Conservation (phyloP, 139 green algal genomes). For the Chlamydomonas incerta region DNA sequence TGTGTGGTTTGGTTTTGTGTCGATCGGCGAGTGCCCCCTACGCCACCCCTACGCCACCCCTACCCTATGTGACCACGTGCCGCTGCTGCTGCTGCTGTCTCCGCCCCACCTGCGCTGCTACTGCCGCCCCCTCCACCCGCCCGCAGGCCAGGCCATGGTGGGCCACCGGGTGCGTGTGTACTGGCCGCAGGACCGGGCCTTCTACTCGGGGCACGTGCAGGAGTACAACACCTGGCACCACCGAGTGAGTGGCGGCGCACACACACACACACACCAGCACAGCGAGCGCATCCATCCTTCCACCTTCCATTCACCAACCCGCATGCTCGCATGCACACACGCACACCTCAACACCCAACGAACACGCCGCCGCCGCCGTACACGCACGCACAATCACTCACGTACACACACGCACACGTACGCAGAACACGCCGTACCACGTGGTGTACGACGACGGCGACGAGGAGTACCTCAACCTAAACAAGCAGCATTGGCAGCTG, state of each 20-base stretch:
- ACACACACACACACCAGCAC: background rate
- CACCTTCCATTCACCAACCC: too few species aligned
- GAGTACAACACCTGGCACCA: background rate
- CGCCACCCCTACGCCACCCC: too few species aligned
- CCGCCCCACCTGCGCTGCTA: too few species aligned
- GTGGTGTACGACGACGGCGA: constrained; percentile 35
- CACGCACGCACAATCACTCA: too few species aligned
- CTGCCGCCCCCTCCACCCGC: background rate
- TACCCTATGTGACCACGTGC: too few species aligned
- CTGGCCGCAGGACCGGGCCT: constrained; percentile 19
- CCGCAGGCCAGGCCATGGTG: constrained; percentile 12
- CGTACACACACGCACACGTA: too few species aligned
- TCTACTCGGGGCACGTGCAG: background rate
- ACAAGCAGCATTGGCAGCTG: background rate
- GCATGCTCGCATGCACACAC: too few species aligned
- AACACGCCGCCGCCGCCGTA: too few species aligned
- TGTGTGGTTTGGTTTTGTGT: too few species aligned
- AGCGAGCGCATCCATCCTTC: too few species aligned
- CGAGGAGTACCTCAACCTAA: background rate
- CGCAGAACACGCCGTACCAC: constrained; percentile 4
- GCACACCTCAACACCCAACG: background rate
- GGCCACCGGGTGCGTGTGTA: constrained; percentile 22
- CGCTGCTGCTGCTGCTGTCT: background rate
- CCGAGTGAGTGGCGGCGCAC: background rate
- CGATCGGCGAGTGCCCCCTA: too few species aligned